Conservation (phyloP, 2,329 filamentous ascomycete species). For the Cylindrodendrum hubeiense region DNA sequence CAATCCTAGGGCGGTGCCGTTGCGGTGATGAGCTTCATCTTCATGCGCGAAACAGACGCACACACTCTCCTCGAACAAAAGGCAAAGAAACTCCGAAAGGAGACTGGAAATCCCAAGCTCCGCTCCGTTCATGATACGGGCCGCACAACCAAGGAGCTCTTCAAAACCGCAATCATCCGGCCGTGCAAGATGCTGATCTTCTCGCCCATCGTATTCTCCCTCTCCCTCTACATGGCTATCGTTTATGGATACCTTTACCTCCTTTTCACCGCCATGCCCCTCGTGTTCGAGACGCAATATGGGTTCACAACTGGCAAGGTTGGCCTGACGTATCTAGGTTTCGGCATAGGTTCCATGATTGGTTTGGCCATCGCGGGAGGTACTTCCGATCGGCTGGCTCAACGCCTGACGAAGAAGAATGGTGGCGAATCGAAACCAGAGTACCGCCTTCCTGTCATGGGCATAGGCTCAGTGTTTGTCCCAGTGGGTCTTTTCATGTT, state of each 20-base stretch:
- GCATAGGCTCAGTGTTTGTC: slow-evolving; percentile 58
- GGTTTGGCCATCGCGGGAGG: slow-evolving; percentile 55
- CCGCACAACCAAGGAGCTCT: slow-evolving; percentile 40
- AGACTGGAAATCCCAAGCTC: slow-evolving; percentile 53
- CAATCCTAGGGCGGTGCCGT: slow-evolving; percentile 44
- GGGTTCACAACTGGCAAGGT: slow-evolving; percentile 58
- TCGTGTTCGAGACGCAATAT: slow-evolving; percentile 58
- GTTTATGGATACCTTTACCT: slow-evolving; percentile 68
- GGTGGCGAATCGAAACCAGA: slow-evolving; percentile 47
- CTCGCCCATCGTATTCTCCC: slow-evolving; percentile 62
- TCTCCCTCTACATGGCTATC: slow-evolving; percentile 66
- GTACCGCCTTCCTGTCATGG: slow-evolving; percentile 57
- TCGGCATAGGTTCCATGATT: slow-evolving; percentile 59
- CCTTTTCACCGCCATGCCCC: slow-evolving; percentile 54
- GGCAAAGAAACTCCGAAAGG: slow-evolving; percentile 53
- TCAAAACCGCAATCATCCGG: slow-evolving; percentile 65
- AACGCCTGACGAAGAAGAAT: slow-evolving; percentile 37
- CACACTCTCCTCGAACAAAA: slow-evolving; percentile 55
- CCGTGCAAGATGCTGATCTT: slow-evolving; percentile 67
- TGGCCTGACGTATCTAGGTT: slow-evolving; percentile 63
- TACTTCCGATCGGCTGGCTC: slow-evolving; percentile 41
- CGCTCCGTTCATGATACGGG: slow-evolving; percentile 26
- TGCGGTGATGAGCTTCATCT: slow-evolving; percentile 44
- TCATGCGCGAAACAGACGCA: slow-evolving; percentile 58
- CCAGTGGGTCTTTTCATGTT: slow-evolving; percentile 64